Evolutionary conservation across 192 early-diverging fungal genomes (phyloP).

Genomic region (Dissophora globulifera): DNA sequence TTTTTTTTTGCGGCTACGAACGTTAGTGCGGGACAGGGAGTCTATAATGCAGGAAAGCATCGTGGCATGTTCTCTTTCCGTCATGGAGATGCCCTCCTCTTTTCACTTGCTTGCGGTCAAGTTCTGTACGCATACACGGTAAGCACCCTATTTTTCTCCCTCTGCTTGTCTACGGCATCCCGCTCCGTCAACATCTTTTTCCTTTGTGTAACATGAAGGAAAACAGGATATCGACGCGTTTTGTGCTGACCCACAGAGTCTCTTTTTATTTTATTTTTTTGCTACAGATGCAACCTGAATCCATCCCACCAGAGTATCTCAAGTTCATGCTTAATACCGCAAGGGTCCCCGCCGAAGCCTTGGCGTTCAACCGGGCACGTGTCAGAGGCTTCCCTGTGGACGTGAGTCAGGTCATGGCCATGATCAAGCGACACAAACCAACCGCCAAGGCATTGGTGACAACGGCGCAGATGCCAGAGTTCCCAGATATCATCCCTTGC

Average conservation of each 20-base stretch:
- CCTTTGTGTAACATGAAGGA: slow-evolving; percentile 12
- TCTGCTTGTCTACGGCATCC: no score
- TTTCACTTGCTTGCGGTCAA: slow-evolving; percentile 63
- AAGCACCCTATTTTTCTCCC: no score
- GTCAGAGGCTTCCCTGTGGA: slow-evolving; percentile 57
- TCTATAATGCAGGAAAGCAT: slow-evolving; percentile 65
- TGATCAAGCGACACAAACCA: slow-evolving; percentile 46
- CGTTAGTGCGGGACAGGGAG: slow-evolving; percentile 61
- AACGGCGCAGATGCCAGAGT: slow-evolving; percentile 46
- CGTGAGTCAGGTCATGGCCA: slow-evolving; percentile 35
- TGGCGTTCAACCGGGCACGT: slow-evolving; percentile 68
- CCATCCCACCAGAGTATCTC: slow-evolving; percentile 67
- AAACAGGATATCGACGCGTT: neutral
- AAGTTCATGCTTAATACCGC: slow-evolving; percentile 74
- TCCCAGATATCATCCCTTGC: slow-evolving; percentile 66
- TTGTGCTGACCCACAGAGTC: no score
- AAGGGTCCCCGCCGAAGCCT: slow-evolving; percentile 62
- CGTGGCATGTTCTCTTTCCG: slow-evolving; percentile 64
- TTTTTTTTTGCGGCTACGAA: neutral
- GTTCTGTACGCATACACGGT: slow-evolving; percentile 70
- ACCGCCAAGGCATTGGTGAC: slow-evolving; percentile 56
- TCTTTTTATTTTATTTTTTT: neutral
- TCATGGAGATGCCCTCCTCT: slow-evolving; percentile 66
- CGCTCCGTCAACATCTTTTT: no score
- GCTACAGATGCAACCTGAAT: slow-evolving; percentile 64